Evolutionary conservation across 768 basidiomycete species (phyloP), one percentile per base, ranked within the genome.

Genomic region (Boletus edulis): DNA sequence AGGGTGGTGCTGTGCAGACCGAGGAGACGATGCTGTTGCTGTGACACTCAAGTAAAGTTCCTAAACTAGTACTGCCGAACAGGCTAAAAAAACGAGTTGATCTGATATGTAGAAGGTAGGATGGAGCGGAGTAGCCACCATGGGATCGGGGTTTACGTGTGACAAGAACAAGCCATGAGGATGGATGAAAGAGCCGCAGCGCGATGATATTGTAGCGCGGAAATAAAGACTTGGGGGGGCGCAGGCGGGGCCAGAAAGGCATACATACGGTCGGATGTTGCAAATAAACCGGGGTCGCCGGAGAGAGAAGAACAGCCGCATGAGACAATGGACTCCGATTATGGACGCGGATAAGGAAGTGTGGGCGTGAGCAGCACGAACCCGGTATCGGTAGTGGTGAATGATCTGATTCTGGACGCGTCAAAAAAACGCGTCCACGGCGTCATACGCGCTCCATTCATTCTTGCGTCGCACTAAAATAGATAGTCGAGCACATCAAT

Each of bases 61-160:
- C 58, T 56, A 48, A 50, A 43, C 22, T 51, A 66, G 55, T 61
- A 54, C 52, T 56, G 51, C 63, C 60, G 66, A 66, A 52, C 53
- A 35, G 27, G 52, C 41, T 60, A 45, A 62, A 64, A 62, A 64
- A 54, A 49, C 50, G 51, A 66, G 42, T 1, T 46, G 59, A 57
- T 57, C 51, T 61, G 62, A 64, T 63, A 55, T 53, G 47, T 43
- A 50, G 44, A 56, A 51, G 56, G 49, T 39, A 34, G 27, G 59
- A 35, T 56, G 63, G 46, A 55, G 49, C 48, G 40, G 35, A 51
- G 49, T 49, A 47, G 49, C 20, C 41, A 61, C 46, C 46, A 35
- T 5, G 34, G 41, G 39, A 64, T 62, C 65, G 65, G 66, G 47
- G 52, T 63, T 66, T 66, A 68, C 66, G 65, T 66, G 63, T 65